phyloP scores from a whole-genome alignment of 2,329 filamentous ascomycete species.

The Xylariaceae sp. region DNA sequence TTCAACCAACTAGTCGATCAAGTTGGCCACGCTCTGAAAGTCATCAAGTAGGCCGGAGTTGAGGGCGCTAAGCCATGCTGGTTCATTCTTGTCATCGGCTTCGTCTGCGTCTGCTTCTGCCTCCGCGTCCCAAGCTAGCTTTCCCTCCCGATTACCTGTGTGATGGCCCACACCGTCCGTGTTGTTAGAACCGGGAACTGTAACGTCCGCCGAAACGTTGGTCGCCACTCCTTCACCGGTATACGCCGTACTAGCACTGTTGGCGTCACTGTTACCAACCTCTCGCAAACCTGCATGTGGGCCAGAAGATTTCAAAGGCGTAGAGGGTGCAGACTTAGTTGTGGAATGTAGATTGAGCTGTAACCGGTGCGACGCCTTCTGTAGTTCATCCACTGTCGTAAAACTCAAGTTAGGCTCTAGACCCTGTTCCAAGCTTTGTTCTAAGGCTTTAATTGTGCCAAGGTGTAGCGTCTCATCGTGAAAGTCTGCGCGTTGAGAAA shows the following conservation, averaged over 20 bases:
- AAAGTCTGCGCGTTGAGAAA: slow-evolving; percentile 2
- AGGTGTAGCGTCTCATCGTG: slow-evolving; percentile 28
- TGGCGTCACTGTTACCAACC: too few species aligned
- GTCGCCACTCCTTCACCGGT: too few species aligned
- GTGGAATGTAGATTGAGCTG: too few species aligned
- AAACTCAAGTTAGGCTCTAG: slow-evolving; percentile 30
- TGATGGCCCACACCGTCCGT: too few species aligned
- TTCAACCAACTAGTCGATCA: slow-evolving; percentile 28
- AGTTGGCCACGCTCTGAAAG: slow-evolving; percentile 28
- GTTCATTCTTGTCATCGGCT: slow-evolving; percentile 10
- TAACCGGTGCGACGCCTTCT: slow-evolving; percentile 26
- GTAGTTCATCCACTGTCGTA: slow-evolving; percentile 28
- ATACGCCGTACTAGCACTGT: too few species aligned
- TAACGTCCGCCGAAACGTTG: too few species aligned
- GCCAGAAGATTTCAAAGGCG: too few species aligned
- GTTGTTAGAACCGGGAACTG: too few species aligned
- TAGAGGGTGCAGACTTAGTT: too few species aligned
- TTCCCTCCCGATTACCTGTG: too few species aligned
- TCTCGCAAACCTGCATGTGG: too few species aligned
- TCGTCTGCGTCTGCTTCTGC: neutral
- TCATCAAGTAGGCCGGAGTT: slow-evolving; percentile 26
- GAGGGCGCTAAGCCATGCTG: slow-evolving; percentile 27
- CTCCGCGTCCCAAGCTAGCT: too few species aligned
- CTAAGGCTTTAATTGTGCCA: slow-evolving; percentile 23
- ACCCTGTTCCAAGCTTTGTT: slow-evolving; percentile 29